These are phyloP conservation scores for Capsaspora owczarzaki DNA, from an alignment of 78 protist genomes.

Conservation along the genomic window DNA sequence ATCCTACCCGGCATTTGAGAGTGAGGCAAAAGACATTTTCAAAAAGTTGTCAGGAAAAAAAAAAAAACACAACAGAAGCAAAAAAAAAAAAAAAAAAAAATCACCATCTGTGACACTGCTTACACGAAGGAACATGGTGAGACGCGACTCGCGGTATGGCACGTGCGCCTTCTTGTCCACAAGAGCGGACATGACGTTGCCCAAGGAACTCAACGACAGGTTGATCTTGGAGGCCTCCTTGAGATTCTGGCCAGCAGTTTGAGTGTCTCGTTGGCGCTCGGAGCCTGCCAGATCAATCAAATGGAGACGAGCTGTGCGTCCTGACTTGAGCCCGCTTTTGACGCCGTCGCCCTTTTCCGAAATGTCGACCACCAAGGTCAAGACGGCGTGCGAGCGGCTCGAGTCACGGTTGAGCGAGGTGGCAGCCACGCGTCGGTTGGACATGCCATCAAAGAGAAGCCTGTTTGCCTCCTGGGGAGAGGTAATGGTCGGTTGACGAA, in stretches of 20 bases:
- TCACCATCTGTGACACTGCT: background rate
- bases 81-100: background rate
- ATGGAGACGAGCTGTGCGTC: constrained; percentile 42
- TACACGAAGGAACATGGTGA: constrained; percentile 75
- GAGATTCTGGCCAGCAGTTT: constrained; percentile 58
- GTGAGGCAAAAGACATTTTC: background rate
- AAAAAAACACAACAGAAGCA: background rate
- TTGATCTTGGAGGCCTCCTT: constrained; percentile 77
- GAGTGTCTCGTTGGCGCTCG: constrained; percentile 80
- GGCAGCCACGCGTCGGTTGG: constrained; percentile 54
- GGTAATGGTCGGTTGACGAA: too few species aligned
- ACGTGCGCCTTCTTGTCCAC: constrained; percentile 44
- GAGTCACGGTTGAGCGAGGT: constrained; percentile 66
- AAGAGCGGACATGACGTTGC: constrained; percentile 63
- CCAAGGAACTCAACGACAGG: constrained; percentile 68
- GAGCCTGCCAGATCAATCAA: constrained; percentile 86
- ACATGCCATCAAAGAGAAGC: too few species aligned
- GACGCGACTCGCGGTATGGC: constrained; percentile 82
- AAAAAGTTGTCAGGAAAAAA: background rate
- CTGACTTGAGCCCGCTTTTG: too few species aligned
- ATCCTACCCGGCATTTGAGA: constrained; percentile 24
- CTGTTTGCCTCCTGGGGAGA: too few species aligned
- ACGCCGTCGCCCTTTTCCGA: too few species aligned
- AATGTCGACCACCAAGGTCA: too few species aligned
- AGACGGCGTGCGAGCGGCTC: constrained; percentile 67